Conservation (phyloP, 257 asterid genomes). For the Jasminum sambac region DNA sequence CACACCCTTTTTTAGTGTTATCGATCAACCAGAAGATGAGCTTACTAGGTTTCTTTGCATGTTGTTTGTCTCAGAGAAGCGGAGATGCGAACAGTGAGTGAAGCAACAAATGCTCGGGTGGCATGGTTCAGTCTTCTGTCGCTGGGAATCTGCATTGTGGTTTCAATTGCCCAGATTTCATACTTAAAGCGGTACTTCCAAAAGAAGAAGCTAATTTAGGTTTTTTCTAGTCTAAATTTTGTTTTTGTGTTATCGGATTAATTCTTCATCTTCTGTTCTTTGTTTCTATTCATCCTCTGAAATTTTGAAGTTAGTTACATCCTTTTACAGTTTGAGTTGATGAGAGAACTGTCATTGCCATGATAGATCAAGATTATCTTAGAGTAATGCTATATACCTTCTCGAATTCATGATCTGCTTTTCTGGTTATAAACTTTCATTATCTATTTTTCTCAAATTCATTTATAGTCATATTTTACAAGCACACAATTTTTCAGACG, state of each 20-base stretch:
- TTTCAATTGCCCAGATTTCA: slow-evolving; percentile 53
- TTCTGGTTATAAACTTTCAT: too few species aligned
- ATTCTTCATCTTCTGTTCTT: slow-evolving; percentile 9
- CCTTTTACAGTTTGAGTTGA: slow-evolving; percentile 1
- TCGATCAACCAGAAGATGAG: not conserved
- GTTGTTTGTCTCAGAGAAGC: slow-evolving; percentile 56
- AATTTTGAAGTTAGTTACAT: slow-evolving; percentile 10
- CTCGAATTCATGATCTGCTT: too few species aligned
- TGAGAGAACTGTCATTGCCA: not conserved
- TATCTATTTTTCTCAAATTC: too few species aligned
- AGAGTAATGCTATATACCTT: not conserved
- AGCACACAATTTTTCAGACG: too few species aligned
- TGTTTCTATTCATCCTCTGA: slow-evolving; percentile 13
- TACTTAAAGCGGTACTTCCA: slow-evolving; percentile 72
- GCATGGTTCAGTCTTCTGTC: slow-evolving; percentile 84
- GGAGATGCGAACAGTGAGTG: slow-evolving; percentile 70
- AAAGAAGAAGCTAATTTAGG: slow-evolving; percentile 84
- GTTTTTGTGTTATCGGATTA: slow-evolving; percentile 20
- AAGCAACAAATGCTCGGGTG: slow-evolving; percentile 65
- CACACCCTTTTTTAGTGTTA: too few species aligned
- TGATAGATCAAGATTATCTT: not conserved
- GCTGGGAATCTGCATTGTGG: slow-evolving; percentile 62
- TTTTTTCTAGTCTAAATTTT: slow-evolving; percentile 26
- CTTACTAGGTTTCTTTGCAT: not conserved
- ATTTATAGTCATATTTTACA: too few species aligned